Evolutionary conservation across 2,329 filamentous ascomycete genomes (phyloP).

Genomic region (Colletotrichum trifolii): DNA sequence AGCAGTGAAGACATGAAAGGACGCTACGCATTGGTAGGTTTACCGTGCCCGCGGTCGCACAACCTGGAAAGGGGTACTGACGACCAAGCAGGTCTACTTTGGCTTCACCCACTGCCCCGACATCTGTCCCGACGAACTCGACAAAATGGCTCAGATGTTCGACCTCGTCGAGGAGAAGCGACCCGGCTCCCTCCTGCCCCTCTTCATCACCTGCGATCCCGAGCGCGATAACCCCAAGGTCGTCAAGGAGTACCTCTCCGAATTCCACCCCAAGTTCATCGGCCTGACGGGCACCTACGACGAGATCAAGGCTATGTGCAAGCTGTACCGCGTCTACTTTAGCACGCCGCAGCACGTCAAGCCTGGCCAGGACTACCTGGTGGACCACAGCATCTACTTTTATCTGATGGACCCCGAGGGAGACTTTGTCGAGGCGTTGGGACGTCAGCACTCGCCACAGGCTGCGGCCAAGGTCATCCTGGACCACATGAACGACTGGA

Average conservation of each 20-base stretch:
- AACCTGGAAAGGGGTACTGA: not conserved
- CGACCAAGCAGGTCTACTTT: slow-evolving; percentile 82
- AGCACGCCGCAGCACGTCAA: slow-evolving; percentile 89
- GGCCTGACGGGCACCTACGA: slow-evolving; percentile 95
- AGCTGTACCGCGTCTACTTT: slow-evolving; percentile 97
- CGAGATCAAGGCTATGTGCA: slow-evolving; percentile 93
- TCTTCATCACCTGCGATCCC: slow-evolving; percentile 97
- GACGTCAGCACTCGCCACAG: slow-evolving; percentile 91
- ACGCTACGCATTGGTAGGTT: slow-evolving; percentile 79
- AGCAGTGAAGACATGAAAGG: slow-evolving; percentile 86
- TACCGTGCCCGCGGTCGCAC: no score
- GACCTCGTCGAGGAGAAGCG: slow-evolving; percentile 71
- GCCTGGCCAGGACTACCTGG: slow-evolving; percentile 94
- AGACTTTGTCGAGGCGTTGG: slow-evolving; percentile 97
- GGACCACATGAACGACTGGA: slow-evolving; percentile 81
- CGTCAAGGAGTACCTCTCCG: slow-evolving; percentile 84
- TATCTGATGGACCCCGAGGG: slow-evolving; percentile 99
- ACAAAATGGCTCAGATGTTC: slow-evolving; percentile 98
- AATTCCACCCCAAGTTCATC: slow-evolving; percentile 89
- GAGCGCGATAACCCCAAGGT: slow-evolving; percentile 88
- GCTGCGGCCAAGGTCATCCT: slow-evolving; percentile 85
- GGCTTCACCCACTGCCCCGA: slow-evolving; percentile 98
- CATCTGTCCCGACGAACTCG: slow-evolving; percentile 98
- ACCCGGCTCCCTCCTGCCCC: slow-evolving; percentile 71
- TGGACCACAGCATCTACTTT: slow-evolving; percentile 99